Evolutionary conservation across 805 yeast genomes (phyloP), one percentile per base, ranked within the genome.

Genomic region (Candida orba): DNA sequence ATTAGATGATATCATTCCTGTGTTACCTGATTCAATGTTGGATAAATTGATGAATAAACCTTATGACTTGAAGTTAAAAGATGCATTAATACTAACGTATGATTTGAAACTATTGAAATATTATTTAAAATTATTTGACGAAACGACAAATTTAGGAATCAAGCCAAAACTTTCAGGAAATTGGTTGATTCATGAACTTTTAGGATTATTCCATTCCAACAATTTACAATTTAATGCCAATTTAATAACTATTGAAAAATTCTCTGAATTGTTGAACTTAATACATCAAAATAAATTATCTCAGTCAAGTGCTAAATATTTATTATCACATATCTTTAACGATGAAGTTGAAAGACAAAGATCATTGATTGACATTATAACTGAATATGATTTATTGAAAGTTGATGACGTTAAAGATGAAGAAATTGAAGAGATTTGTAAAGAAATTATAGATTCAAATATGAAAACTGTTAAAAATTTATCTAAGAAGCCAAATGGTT

Each of bases 151-250:
- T 10, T 32, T 25, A 15, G 42, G 42, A 12, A 40, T 40, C 6
- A 20, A 25, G 15, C 12, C 38, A 20, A 77, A 68, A 46, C 48
- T 67, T 34, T 79, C 78, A 3, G 78, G 80, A 25, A 86, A 84
- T 57, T 91, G 96, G 95, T 61, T 88, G 8, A 77, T 87, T 8
- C 90, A 91, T 63, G 90, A 87, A 50, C 65, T 88, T 34, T 56
- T 87, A 15, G 96, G 97, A 0, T 67, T 77, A 13, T 67, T 86
- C 47, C 70, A 78, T 8, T 79, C 77, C 55, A 67, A 76, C 8
- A 66, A 72, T 22, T 38, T 67, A 30, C 49, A 43, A 12, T 69
- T 75, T 45, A 52, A 56, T 33, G 44, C 48, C 1, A 47, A 58
- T 4, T 45, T 62, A 14, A 56, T 73, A 8, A 62, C 79, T 0